These are phyloP conservation scores for Debaryomycetaceae sp. DNA, from an alignment of 1,139 yeast genomes.

Conservation along the genomic window DNA sequence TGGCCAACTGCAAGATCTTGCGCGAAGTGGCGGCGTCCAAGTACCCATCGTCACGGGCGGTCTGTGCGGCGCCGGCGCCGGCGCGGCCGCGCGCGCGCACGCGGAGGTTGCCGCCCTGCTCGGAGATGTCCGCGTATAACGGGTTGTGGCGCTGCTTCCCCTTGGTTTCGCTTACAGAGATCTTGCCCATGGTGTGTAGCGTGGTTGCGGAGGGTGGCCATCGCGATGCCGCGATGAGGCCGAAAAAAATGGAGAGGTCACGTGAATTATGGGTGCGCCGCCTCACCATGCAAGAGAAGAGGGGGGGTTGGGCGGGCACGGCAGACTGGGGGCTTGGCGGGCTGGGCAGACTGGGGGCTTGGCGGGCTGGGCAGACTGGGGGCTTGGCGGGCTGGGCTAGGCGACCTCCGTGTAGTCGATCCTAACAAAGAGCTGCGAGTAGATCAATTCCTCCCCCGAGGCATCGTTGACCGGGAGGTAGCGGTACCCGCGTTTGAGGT, in stretches of 20 bases:
- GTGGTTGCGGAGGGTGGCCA: too few relatives aligned
- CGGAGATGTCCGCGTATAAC: conserved; percentile 66
- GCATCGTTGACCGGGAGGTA: conserved; percentile 71
- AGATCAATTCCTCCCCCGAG: conserved; percentile 77
- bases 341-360: too few relatives aligned
- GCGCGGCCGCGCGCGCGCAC: conserved; percentile 24
- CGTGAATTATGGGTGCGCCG: too few relatives aligned
- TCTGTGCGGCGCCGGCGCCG: conserved; percentile 23
- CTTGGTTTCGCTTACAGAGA: conserved; percentile 45
- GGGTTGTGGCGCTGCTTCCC: conserved; percentile 69
- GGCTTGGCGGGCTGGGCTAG: background rate
- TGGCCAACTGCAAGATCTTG: conserved; percentile 82
- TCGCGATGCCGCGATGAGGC: too few relatives aligned
- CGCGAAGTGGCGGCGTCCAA: conserved; percentile 82
- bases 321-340: too few relatives aligned
- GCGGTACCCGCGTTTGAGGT: conserved; percentile 71
- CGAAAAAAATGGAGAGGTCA: too few relatives aligned
- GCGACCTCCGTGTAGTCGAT: conserved; percentile 24
- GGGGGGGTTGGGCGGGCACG: too few relatives aligned
- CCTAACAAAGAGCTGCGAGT: conserved; percentile 69
- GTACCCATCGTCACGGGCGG: conserved; percentile 54
- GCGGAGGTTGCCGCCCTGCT: conserved; percentile 69
- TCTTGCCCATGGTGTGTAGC: conserved; percentile 56
- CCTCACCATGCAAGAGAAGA: too few relatives aligned
- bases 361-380: too few relatives aligned